Percentiles rank a stretch among this genome's conserved stretches.
These are phyloP conservation scores for Phlebiopsis gigantea DNA, from an alignment of 768 basidiomycete species.

Conservation along the genomic window DNA sequence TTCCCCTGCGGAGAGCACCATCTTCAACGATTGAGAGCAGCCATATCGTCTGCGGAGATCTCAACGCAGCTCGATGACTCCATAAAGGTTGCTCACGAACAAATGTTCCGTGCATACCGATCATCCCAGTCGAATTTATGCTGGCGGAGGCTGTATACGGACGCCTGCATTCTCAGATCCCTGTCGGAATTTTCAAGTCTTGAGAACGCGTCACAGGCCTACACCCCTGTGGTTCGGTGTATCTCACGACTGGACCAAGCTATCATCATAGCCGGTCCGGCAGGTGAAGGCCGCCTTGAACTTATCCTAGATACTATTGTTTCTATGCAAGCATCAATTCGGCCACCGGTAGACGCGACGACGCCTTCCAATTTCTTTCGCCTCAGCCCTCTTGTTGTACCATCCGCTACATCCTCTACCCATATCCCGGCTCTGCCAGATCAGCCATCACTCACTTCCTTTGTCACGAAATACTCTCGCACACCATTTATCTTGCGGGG, in stretches of 20 bases:
- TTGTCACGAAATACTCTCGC: constrained; percentile 32
- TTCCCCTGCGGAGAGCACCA: not conserved
- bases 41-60: too few relatives aligned
- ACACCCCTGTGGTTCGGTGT: constrained; percentile 28
- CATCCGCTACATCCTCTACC: constrained; percentile 8
- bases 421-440: constrained; percentile 35
- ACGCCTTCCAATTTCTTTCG: constrained; percentile 14
- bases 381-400: not conserved
- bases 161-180: constrained; percentile 58
- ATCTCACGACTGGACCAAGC: constrained; percentile 69
- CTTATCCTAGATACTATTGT: constrained; percentile 60
- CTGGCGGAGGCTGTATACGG: constrained; percentile 75
- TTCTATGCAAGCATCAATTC: constrained; percentile 43
- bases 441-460: constrained; percentile 55
- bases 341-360: not conserved
- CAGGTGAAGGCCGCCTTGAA: constrained; percentile 55
- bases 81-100: constrained; percentile 41
- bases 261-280: constrained; percentile 79
- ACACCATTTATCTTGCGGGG: constrained; percentile 71
- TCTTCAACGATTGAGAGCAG: not conserved
- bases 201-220: not conserved
- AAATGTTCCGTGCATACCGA: constrained; percentile 37
- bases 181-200: constrained; percentile 31
- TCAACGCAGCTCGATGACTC: constrained; percentile 28
- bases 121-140: constrained; percentile 29